Conservation (phyloP, 2,329 filamentous ascomycete species). For the Pseudomassariella vexata region DNA sequence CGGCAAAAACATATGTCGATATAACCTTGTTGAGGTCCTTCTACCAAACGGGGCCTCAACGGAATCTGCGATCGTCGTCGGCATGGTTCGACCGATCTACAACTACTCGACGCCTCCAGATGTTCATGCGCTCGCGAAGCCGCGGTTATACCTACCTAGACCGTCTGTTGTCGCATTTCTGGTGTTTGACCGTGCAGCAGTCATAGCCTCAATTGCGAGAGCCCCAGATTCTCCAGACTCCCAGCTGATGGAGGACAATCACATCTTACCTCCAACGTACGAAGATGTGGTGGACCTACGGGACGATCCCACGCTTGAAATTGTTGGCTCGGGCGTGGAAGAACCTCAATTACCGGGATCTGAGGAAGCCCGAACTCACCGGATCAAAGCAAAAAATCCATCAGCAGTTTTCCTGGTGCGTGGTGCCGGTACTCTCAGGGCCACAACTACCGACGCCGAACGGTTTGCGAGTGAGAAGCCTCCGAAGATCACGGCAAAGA, state of each 20-base stretch:
- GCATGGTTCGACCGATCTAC: constrained; percentile 62
- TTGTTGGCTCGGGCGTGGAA: constrained; percentile 59
- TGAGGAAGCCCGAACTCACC: constrained; percentile 44
- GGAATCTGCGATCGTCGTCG: constrained; percentile 40
- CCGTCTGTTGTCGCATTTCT: constrained; percentile 77
- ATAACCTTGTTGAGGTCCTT: constrained; percentile 68
- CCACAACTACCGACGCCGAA: constrained; percentile 53
- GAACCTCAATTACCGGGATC: constrained; percentile 38
- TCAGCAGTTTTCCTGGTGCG: constrained; percentile 57
- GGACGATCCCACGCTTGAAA: constrained; percentile 55
- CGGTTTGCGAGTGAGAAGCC: constrained; percentile 53
- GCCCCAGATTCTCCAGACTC: constrained; percentile 66
- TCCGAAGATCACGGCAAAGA: constrained; percentile 70
- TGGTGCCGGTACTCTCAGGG: constrained; percentile 55
- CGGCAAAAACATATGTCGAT: constrained; percentile 49
- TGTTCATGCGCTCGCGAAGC: constrained; percentile 36
- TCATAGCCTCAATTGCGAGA: constrained; percentile 67
- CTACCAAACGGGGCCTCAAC: constrained; percentile 42
- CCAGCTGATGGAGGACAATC: constrained; percentile 65
- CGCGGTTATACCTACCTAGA: constrained; percentile 70
- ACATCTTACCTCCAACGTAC: constrained; percentile 60
- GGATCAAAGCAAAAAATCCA: constrained; percentile 55
- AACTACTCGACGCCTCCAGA: constrained; percentile 54
- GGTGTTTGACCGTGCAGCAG: constrained; percentile 71
- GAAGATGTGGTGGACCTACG: constrained; percentile 85